Evolutionary conservation across 1,284 basidiomycete species (phyloP), one percentile per base, ranked within the genome.

Genomic region (Inonotus hispidus): DNA sequence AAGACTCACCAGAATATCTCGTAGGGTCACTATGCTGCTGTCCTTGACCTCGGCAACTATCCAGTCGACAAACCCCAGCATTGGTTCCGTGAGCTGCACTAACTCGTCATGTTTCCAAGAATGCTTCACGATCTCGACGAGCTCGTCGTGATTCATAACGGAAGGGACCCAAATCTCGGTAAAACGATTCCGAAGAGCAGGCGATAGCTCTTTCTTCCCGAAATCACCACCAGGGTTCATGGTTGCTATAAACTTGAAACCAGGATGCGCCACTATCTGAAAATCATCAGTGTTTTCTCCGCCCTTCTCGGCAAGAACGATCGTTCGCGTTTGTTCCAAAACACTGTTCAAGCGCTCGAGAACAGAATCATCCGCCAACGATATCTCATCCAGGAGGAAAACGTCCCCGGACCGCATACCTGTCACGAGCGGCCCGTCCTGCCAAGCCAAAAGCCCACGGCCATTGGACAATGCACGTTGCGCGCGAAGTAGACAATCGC

Each of bases 201-300:
- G 96, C 0, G 95, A 98, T 2, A 99, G 80, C 71, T 99, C 97
- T 72, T 99, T 99, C 78, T 99, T 99, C 43, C 97, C 97, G 68
- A 97, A 99, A 72, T 99, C 97, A 39, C 97, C 97, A 38, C 97
- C 97, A 0, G 97, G 97, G 72, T 99, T 99, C 97, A 99, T 99
- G 0, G 97, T 99, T 1, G 97, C 95, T 0, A 98, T 79, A 41
- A 99, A 84, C 71, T 96, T 90, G 80, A 99, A 99, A 2, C 75
- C 74, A 2, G 79, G 73, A 13, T 77, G 71, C 1, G 93, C 94
- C 32, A 74, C 77, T 53, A 98, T 79, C 14, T 81, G 80, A 21
- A 89, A 83, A 64, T 88, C 79, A 41, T 88, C 87, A 13, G 84
- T 77, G 62, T 88, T 84, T 39, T 82, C 82, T 3, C 93, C 93